Base-by-base conservation (phyloP, 306 rosid genomes). In the Ormosia semicastrata region DNA sequence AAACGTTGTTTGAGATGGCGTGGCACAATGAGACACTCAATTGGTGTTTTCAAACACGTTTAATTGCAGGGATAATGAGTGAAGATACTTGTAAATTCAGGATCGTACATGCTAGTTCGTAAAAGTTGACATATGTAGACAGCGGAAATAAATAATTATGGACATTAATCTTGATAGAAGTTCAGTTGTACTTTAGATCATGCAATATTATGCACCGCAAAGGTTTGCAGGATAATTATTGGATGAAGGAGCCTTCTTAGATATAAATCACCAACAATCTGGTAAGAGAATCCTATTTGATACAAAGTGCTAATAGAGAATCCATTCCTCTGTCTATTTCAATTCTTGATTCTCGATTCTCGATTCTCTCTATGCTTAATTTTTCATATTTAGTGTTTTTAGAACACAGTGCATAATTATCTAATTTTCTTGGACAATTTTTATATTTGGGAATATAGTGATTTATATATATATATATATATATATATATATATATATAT, bases 21-120 rank as follows among this genome's bases (percentile, higher is more conserved):
- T 73, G 43, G 77, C 85, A 32, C 11, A 36, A 76, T 76, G 43
- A 53, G 58, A 71, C 62, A n/a, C 69, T 17, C 37, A 49, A 34
- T 40, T 75, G 18, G 13, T 79, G 40, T n/a, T 53, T 64, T 43
- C 75, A 68, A 33, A 34, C 71, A 33, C 34, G 66, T 76, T 81
- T 74, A 57, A 46, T 57, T 46, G 40, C 32, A 10, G 13, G 46
- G 46, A 66, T 67, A 44, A 58, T 56, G 34, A 66, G 32, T 53
- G 46, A 39, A 72, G 32, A 17, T 60, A n/a, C 30, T 14, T 40
- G 49, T 32, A 40, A 71, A 70, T 71, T 14, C 13, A 52, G 75
- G 59, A 52, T 40, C 57, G 32, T 17, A 11, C 37, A 57, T 43
- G 41, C 30, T 82, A 75, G 53, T 77, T 44, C 54, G 17, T 2